Percentiles rank a stretch among this genome's conserved stretches.
These are phyloP conservation scores for Suillus discolor DNA, from an alignment of 768 basidiomycete species.

Conservation along the genomic window DNA sequence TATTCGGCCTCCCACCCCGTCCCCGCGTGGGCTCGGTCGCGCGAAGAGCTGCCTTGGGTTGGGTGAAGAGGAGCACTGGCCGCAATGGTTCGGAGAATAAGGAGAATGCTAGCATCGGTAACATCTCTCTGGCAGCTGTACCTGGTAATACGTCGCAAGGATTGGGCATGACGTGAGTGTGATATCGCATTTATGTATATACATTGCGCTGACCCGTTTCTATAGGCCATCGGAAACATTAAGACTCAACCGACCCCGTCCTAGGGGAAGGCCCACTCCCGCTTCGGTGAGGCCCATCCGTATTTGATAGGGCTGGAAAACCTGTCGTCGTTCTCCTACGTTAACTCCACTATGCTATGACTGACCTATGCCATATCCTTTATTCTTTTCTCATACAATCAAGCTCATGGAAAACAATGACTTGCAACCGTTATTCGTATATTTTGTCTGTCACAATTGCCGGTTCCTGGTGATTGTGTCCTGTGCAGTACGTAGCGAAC, in stretches of 20 bases:
- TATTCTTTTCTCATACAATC: neutral
- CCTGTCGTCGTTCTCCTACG: neutral
- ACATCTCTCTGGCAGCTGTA: constrained; percentile 5
- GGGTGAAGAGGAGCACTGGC: constrained; percentile 62
- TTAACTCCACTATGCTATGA: neutral
- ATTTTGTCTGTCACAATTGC: neutral
- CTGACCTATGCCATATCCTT: constrained; percentile 1
- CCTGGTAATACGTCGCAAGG: constrained; percentile 32
- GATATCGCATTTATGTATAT: neutral
- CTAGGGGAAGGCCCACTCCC: constrained; percentile 43
- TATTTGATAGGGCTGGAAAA: constrained; percentile 20
- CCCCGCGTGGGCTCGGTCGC: constrained; percentile 58
- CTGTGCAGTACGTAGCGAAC: neutral
- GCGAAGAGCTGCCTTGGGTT: constrained; percentile 59
- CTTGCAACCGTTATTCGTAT: neutral
- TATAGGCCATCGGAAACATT: constrained; percentile 43
- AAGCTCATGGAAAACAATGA: neutral
- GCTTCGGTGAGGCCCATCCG: constrained; percentile 30
- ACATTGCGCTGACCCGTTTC: neutral
- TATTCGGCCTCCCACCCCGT: constrained; percentile 35
- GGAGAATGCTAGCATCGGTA: constrained; percentile 35
- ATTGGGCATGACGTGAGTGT: constrained; percentile 63
- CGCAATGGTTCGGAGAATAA: constrained; percentile 57
- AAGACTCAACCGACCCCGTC: constrained; percentile 48
- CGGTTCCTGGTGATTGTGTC: neutral